phyloP scores from a whole-genome alignment of 164 flowering plant species.

The Amborella trichopoda region DNA sequence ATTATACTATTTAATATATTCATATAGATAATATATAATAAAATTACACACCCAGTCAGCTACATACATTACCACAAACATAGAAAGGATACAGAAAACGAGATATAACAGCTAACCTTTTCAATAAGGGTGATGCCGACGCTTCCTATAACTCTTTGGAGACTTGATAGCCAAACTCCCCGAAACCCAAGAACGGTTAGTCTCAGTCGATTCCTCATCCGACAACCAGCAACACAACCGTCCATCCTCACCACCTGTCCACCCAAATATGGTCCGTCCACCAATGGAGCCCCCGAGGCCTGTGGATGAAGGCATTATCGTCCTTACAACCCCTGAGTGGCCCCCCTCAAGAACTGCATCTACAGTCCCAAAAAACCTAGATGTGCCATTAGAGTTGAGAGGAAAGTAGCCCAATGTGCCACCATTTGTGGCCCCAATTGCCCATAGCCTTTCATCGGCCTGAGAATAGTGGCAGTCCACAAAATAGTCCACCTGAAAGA shows the following conservation, averaged over 20 bases:
- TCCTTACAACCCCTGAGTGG: constrained; percentile 61
- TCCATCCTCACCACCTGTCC: constrained; percentile 99
- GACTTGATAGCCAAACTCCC: constrained; percentile 49
- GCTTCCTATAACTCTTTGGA: constrained; percentile 22
- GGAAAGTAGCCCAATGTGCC: constrained; percentile 90
- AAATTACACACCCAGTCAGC: no score
- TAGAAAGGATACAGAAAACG: no score
- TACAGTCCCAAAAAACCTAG: constrained; percentile 33
- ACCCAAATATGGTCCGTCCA: constrained; percentile 55
- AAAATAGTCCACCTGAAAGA: constrained; percentile 82
- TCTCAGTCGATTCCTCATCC: constrained; percentile 31
- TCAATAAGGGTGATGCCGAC: constrained; percentile 65
- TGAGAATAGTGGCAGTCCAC: constrained; percentile 69
- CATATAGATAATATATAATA: no score
- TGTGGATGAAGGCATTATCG: constrained; percentile 44
- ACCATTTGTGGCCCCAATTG: constrained; percentile 71
- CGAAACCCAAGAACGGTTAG: constrained; percentile 63
- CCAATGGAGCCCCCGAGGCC: constrained; percentile 8
- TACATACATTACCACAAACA: no score
- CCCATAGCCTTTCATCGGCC: constrained; percentile 57
- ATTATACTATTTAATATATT: no score
- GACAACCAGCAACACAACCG: constrained; percentile 91
- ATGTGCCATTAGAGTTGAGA: constrained; percentile 30
- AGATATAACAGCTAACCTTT: no score
- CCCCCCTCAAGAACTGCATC: constrained; percentile 86